phyloP scores from a whole-genome alignment of 768 basidiomycete genomes.

The Tylopilus subfusipes region DNA sequence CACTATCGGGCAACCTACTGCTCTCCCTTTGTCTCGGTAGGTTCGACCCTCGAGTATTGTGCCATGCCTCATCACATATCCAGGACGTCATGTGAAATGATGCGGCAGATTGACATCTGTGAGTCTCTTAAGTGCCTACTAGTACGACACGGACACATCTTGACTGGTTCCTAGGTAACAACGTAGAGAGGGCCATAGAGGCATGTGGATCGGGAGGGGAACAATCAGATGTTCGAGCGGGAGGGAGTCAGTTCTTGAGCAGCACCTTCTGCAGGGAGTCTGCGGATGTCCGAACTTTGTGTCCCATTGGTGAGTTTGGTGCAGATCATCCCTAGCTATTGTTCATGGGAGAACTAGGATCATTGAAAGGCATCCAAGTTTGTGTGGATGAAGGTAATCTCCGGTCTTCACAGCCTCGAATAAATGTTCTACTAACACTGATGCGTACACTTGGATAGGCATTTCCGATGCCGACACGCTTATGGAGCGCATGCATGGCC shows the following conservation, averaged over 20 bases:
- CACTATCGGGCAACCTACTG: neutral
- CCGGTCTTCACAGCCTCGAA: too few species aligned
- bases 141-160: neutral
- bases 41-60: neutral
- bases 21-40: neutral
- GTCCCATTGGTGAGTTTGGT: neutral
- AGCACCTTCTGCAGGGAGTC: neutral
- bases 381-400: constrained; percentile 60
- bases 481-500: constrained; percentile 44
- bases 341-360: neutral
- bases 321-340: neutral
- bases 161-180: neutral
- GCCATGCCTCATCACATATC: neutral
- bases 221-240: too few species aligned
- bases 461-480: constrained; percentile 38
- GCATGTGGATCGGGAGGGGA: neutral
- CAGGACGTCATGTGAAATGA: constrained; percentile 17
- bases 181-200: neutral
- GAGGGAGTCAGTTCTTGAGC: neutral
- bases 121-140: neutral
- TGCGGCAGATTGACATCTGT: constrained; percentile 37
- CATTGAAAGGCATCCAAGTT: constrained; percentile 45
- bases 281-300: neutral
- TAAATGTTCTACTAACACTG: neutral
- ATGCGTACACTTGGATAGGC: neutral